Percentiles rank a stretch among this genome's conserved stretches.
Conservation (phyloP, 1,284 basidiomycete species). For the Phylloboletellus chloephorus region DNA sequence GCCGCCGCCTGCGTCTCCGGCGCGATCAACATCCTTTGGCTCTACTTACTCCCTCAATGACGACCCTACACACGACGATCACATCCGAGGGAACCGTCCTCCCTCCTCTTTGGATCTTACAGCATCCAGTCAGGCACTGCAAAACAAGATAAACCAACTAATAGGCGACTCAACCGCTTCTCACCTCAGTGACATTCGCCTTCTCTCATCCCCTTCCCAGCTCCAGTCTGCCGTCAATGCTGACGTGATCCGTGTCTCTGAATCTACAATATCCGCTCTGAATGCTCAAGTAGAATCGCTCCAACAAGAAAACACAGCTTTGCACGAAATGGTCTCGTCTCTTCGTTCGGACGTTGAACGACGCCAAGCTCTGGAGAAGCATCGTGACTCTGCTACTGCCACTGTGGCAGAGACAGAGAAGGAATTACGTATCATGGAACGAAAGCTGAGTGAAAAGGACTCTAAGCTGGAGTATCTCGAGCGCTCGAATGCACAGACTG, state of each 20-base stretch:
- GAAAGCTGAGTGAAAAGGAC: conserved; percentile 47
- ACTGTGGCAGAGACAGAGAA: conserved; percentile 45
- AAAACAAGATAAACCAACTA: conserved; percentile 47
- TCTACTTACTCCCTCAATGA: conserved; percentile 34
- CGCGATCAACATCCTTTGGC: conserved; percentile 28
- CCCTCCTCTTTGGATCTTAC: conserved; percentile 36
- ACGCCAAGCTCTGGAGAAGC: conserved; percentile 36
- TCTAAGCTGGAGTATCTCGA: conserved; percentile 48
- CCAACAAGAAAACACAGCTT: conserved; percentile 50
- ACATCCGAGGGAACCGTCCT: conserved; percentile 17
- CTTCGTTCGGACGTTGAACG: conserved; percentile 29
- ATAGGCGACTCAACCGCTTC: conserved; percentile 31
- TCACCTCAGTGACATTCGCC: conserved; percentile 5
- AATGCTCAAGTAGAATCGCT: conserved; percentile 50
- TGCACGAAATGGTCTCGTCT: conserved; percentile 33
- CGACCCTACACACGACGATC: conserved; percentile 17
- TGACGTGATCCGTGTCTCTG: conserved; percentile 34
- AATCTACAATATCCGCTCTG: conserved; percentile 31
- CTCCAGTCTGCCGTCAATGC: conserved; percentile 27
- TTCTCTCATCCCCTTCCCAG: conserved; percentile 12
- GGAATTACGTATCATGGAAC: conserved; percentile 42
- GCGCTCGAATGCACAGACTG: conserved; percentile 39
- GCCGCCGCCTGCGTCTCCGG: conserved; percentile 69
- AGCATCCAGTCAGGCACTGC: conserved; percentile 39
- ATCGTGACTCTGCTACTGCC: conserved; percentile 42